A percentile compares a stretch with the other conserved stretches of the same genome.
Evolutionary conservation across 148 eudicot genomes (phyloP).

Genomic region (Dianthus caryophyllus): DNA sequence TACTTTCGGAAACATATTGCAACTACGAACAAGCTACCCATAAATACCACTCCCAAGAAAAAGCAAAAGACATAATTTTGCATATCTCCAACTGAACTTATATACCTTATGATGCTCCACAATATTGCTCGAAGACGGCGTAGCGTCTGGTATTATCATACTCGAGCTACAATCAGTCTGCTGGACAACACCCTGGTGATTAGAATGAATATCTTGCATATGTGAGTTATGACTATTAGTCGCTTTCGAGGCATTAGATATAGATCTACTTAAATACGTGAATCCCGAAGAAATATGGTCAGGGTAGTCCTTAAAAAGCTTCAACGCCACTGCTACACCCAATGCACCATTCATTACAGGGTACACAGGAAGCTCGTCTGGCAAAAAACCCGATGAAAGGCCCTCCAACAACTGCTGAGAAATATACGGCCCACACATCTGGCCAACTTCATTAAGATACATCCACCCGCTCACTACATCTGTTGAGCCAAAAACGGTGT

Average conservation of each 20-base stretch:
- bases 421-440: conserved; percentile 91
- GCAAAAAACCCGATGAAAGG: conserved; percentile 69
- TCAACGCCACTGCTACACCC: conserved; percentile 61
- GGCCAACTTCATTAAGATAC: conserved; percentile 79
- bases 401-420: conserved; percentile 84
- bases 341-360: conserved; percentile 62
- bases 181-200: conserved; percentile 18
- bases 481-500: conserved; percentile 21
- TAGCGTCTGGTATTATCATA: conserved; percentile 19
- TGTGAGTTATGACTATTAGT: conserved; percentile 12
- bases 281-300: conserved; percentile 83
- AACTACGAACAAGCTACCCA: neutral
- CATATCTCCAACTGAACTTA: neutral
- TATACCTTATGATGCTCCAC: conserved; percentile 40
- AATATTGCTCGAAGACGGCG: conserved; percentile 22
- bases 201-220: conserved; percentile 20
- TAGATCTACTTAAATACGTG: conserved; percentile 34
- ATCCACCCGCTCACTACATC: conserved; percentile 79
- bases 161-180: conserved; percentile 19
- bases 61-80: too few species aligned
- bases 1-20: neutral
- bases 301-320: conserved; percentile 72
- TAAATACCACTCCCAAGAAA: neutral
- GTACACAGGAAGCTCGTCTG: conserved; percentile 80
- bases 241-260: conserved; percentile 23